These are phyloP conservation scores for Reutealis trisperma DNA, from an alignment of 345 rosid species.

Conservation along the genomic window DNA sequence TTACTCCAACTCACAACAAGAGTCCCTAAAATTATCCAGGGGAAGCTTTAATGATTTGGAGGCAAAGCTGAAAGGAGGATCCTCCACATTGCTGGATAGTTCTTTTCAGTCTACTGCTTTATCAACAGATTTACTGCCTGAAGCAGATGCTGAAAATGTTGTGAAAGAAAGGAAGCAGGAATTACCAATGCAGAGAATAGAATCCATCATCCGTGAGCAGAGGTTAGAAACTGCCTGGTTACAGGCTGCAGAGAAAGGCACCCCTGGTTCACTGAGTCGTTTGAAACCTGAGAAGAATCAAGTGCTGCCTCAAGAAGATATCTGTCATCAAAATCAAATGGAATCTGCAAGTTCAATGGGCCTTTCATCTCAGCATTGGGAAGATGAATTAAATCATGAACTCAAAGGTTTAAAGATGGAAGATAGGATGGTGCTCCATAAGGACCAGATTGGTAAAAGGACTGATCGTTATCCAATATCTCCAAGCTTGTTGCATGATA, in stretches of 20 bases:
- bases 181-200: slow-evolving; percentile 84
- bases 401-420: slow-evolving; percentile 64
- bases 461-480: slow-evolving; percentile 62
- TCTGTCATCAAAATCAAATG: slow-evolving; percentile 45
- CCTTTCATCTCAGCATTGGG: slow-evolving; percentile 65
- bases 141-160: slow-evolving; percentile 33
- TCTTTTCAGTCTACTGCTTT: slow-evolving; percentile 32
- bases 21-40: slow-evolving; percentile 37
- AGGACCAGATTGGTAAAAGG: slow-evolving; percentile 52
- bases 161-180: slow-evolving; percentile 49
- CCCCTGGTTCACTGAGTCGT: slow-evolving; percentile 56
- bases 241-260: slow-evolving; percentile 86
- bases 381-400: slow-evolving; percentile 64
- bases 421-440: slow-evolving; percentile 49
- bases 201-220: slow-evolving; percentile 93
- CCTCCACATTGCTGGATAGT: slow-evolving; percentile 26
- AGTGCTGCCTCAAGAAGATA: slow-evolving; percentile 79
- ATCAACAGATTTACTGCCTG: slow-evolving; percentile 40
- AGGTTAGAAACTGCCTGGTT: slow-evolving; percentile 95
- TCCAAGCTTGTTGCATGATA: slow-evolving; percentile 81
- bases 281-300: slow-evolving; percentile 89
- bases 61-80: slow-evolving; percentile 37
- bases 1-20: slow-evolving; percentile 38
- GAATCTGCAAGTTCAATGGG: slow-evolving; percentile 52
- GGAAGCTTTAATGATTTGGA: slow-evolving; percentile 46